A percentile compares a stretch with the other conserved stretches of the same genome.
phyloP scores from a whole-genome alignment of 768 basidiomycete species.

The Peribolospora kevripleyi region DNA sequence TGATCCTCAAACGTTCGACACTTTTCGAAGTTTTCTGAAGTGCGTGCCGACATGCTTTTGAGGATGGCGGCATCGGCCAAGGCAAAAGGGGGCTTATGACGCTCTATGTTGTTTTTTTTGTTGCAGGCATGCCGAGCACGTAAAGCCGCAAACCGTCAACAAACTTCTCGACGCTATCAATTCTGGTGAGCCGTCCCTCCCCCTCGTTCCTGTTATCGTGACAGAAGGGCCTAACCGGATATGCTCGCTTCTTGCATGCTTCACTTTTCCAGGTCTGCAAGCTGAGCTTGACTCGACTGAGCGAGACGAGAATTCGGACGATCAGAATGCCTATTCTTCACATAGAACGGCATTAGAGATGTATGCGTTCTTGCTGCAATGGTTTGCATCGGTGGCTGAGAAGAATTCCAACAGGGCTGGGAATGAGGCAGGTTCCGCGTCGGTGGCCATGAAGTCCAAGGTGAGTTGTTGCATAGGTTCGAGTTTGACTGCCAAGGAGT shows the following conservation, averaged over 20 bases:
- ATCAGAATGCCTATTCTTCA: constrained; percentile 34
- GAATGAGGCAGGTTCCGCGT: constrained; percentile 19
- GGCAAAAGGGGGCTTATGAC: too few species aligned
- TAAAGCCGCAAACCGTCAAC: constrained; percentile 43
- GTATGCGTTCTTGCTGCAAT: constrained; percentile 75
- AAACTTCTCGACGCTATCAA: constrained; percentile 70
- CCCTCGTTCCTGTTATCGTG: neutral
- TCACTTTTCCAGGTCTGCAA: constrained; percentile 24
- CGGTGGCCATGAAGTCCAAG: neutral
- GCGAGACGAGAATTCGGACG: constrained; percentile 39
- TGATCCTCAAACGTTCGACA: constrained; percentile 47
- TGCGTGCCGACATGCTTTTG: constrained; percentile 6
- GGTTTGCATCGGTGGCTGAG: constrained; percentile 66
- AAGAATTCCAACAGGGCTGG: constrained; percentile 37
- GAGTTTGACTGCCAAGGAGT: too few species aligned
- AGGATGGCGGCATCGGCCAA: too few species aligned
- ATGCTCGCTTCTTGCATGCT: too few species aligned
- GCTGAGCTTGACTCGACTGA: constrained; percentile 46
- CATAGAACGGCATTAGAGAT: constrained; percentile 64
- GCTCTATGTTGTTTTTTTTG: neutral
- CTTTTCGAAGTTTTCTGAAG: constrained; percentile 61
- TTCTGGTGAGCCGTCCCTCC: constrained; percentile 25
- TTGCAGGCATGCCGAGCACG: constrained; percentile 28
- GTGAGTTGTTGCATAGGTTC: too few species aligned
- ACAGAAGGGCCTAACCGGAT: too few species aligned